phyloP scores from a whole-genome alignment of 176 grass and related monocot species.

The Cocos nucifera region DNA sequence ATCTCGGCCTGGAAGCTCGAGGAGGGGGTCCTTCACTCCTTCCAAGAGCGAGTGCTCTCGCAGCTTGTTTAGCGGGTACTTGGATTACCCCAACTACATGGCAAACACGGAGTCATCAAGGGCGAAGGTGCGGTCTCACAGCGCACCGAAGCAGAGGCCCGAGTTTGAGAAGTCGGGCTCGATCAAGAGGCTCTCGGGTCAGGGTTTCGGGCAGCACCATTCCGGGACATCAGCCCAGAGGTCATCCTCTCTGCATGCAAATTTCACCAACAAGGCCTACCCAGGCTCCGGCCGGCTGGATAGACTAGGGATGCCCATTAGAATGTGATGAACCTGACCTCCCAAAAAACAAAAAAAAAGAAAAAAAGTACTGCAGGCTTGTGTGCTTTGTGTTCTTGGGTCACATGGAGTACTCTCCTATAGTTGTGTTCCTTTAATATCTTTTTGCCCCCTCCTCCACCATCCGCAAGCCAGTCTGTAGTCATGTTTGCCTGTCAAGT shows the following conservation, averaged over 20 bases:
- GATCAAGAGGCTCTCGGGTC: slow-evolving; percentile 32
- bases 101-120: slow-evolving; percentile 66
- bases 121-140: slow-evolving; percentile 64
- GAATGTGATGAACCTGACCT: slow-evolving; percentile 19
- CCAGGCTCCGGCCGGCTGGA: slow-evolving; percentile 61
- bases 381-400: too few species aligned
- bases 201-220: slow-evolving; percentile 9
- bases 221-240: slow-evolving; percentile 20
- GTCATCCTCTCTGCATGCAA: slow-evolving; percentile 42
- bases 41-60: slow-evolving; percentile 5
- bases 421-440: too few species aligned
- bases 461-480: too few species aligned
- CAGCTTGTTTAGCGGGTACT: slow-evolving; percentile 26
- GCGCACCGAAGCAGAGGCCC: slow-evolving; percentile 51
- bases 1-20: slow-evolving; percentile 13
- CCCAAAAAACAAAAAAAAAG: too few species aligned
- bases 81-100: slow-evolving; percentile 56
- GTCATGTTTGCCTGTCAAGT: too few species aligned
- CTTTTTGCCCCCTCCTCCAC: too few species aligned
- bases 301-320: slow-evolving; percentile 65
- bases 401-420: too few species aligned
- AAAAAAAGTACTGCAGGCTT: too few species aligned
- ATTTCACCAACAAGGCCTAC: slow-evolving; percentile 64
- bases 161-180: slow-evolving; percentile 45
- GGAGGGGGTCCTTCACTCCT: slow-evolving; percentile 2